Evolutionary conservation across 139 green algal species (phyloP).

Genomic region (Chlorella sp.): DNA sequence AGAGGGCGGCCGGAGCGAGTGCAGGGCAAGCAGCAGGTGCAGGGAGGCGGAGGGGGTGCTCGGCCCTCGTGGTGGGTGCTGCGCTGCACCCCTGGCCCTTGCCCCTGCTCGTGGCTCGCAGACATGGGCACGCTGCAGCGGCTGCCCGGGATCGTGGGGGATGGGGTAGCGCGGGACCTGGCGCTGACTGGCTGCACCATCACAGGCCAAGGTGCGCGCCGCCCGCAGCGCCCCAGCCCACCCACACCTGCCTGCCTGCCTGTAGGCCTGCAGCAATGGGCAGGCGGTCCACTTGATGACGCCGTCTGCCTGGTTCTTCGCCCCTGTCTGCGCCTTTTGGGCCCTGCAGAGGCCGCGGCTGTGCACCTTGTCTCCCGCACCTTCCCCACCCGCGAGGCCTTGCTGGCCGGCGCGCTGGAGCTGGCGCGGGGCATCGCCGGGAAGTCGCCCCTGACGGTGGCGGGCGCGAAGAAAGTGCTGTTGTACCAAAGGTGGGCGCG

Average conservation of each 20-base stretch:
- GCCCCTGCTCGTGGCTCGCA: too few relatives aligned
- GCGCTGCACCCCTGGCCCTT: too few relatives aligned
- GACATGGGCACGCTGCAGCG: slow-evolving; percentile 92
- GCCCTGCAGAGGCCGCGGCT: slow-evolving; percentile 14
- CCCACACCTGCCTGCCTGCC: too few relatives aligned
- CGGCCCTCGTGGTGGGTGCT: too few relatives aligned
- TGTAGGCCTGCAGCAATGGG: neutral
- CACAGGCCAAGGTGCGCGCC: neutral
- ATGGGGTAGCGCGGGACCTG: slow-evolving; percentile 79
- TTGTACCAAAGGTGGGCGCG: slow-evolving; percentile 46
- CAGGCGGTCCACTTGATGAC: neutral
- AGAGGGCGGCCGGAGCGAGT: too few relatives aligned
- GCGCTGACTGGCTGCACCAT: slow-evolving; percentile 74
- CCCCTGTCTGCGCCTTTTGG: neutral
- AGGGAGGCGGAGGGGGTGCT: too few relatives aligned
- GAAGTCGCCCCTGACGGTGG: slow-evolving; percentile 67
- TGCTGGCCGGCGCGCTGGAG: slow-evolving; percentile 39
- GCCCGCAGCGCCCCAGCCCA: neutral
- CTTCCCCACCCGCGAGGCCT: neutral
- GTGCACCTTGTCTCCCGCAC: slow-evolving; percentile 25
- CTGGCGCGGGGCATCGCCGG: slow-evolving; percentile 57
- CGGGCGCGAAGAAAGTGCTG: slow-evolving; percentile 84
- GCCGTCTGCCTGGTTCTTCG: neutral
- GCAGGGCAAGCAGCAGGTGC: too few relatives aligned
- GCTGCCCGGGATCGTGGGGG: slow-evolving; percentile 81